Evolutionary conservation across 345 rosid genomes (phyloP).

Genomic region (Euphorbia lathyris): DNA sequence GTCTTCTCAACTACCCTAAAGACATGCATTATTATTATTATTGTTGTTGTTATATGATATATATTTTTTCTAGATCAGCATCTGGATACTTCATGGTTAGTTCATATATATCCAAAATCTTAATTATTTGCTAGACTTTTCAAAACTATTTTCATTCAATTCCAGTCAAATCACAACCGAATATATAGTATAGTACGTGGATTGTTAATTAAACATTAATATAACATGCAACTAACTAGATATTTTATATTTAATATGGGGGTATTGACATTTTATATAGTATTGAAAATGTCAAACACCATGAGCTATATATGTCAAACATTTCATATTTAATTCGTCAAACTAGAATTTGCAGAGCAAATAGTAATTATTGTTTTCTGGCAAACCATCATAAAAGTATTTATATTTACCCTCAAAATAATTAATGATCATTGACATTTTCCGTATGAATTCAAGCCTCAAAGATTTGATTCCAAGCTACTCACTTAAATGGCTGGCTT

Average conservation of each 20-base stretch:
- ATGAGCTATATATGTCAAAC: conserved; percentile 6
- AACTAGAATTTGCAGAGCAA: neutral
- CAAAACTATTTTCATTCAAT: neutral
- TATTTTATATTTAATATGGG: neutral
- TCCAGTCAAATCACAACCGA: conserved; percentile 2
- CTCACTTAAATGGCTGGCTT: neutral
- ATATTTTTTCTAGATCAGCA: neutral
- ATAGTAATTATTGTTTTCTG: neutral
- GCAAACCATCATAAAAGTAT: neutral
- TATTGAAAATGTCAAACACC: neutral
- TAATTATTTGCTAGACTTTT: neutral
- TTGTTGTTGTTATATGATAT: neutral
- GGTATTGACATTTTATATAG: neutral
- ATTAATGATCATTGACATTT: conserved; percentile 12
- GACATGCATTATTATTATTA: neutral
- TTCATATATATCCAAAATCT: neutral
- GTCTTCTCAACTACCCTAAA: neutral
- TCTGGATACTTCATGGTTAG: neutral
- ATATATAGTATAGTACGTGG: neutral
- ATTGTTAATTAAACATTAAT: neutral
- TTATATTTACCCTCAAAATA: neutral
- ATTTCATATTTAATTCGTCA: neutral
- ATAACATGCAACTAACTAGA: conserved; percentile 10
- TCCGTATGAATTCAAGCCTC: neutral
- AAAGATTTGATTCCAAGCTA: neutral